Evolutionary conservation across 148 eudicot genomes (phyloP).

Genomic region (Cornus kousa): DNA sequence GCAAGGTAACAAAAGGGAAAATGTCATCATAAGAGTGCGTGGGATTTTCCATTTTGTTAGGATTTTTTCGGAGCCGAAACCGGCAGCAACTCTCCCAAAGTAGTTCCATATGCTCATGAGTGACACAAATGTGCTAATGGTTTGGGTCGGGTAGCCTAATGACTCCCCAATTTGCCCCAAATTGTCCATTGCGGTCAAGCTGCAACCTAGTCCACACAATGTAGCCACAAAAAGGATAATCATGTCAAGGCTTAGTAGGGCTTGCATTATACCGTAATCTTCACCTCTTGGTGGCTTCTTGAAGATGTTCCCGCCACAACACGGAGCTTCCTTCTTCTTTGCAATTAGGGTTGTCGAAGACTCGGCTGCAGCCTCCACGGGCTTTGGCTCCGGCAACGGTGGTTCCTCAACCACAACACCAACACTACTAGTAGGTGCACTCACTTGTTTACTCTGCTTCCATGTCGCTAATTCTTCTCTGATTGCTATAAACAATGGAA

Average conservation of each 20-base stretch:
- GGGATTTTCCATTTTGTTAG: conserved; percentile 19
- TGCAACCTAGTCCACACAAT: conserved; percentile 22
- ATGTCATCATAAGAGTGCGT: conserved; percentile 20
- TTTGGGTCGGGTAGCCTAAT: conserved; percentile 12
- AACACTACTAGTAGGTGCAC: not conserved
- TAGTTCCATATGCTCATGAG: conserved; percentile 32
- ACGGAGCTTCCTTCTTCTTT: not conserved
- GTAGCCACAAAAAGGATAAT: conserved; percentile 13
- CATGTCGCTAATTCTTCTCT: conserved; percentile 21
- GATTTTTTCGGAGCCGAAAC: conserved; percentile 21
- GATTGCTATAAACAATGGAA: conserved; percentile 16
- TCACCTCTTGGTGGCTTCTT: conserved; percentile 20
- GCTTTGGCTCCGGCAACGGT: not conserved
- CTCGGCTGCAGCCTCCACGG: not conserved
- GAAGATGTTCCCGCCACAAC: conserved; percentile 1
- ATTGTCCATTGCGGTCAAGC: conserved; percentile 18
- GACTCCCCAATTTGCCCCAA: conserved; percentile 26
- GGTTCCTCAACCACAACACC: not conserved
- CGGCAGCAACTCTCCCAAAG: conserved; percentile 19
- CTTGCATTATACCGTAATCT: conserved; percentile 26
- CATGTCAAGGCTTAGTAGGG: conserved; percentile 25
- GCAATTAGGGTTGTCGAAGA: not conserved
- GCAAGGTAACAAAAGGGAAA: conserved; percentile 5
- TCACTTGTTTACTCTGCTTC: conserved; percentile 5
- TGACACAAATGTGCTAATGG: conserved; percentile 20